Conservation (phyloP, 805 yeast species). For the Candida schatavii region DNA sequence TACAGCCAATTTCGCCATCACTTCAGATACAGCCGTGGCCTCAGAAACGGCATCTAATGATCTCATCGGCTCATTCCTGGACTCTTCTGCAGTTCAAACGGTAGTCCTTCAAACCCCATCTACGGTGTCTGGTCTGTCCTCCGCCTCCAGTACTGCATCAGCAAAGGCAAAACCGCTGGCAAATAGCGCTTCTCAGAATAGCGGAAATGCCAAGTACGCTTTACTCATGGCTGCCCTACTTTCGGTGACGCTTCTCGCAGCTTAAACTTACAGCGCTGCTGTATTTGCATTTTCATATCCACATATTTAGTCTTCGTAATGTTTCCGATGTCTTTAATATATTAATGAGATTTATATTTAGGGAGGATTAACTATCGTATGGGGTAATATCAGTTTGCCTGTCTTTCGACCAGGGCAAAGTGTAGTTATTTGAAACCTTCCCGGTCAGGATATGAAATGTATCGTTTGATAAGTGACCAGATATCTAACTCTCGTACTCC, state of each 20-base stretch:
- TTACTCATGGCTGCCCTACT: constrained; percentile 1
- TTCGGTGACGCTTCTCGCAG: background rate
- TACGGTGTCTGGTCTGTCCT: background rate
- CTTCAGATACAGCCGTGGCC: background rate
- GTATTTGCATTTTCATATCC: no score
- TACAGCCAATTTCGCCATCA: background rate
- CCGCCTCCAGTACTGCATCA: background rate
- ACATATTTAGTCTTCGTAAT: background rate
- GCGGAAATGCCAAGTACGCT: constrained; percentile 1
- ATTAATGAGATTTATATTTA: no score
- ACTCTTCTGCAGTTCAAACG: constrained; percentile 3
- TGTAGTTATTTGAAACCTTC: no score
- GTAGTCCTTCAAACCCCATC: constrained; percentile 1
- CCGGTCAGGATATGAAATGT: no score
- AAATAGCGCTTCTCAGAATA: background rate
- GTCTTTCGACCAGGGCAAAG: no score
- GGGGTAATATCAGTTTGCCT: no score
- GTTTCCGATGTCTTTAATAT: background rate
- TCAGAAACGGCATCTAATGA: background rate
- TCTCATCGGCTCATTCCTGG: constrained; percentile 5
- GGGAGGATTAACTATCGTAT: no score
- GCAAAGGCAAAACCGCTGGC: background rate
- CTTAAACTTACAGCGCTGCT: no score
- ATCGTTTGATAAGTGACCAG: no score
- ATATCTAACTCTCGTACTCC: constrained; percentile 11